Evolutionary conservation across 2,329 filamentous ascomycete species (phyloP).

Genomic region (Nakataea oryzae): DNA sequence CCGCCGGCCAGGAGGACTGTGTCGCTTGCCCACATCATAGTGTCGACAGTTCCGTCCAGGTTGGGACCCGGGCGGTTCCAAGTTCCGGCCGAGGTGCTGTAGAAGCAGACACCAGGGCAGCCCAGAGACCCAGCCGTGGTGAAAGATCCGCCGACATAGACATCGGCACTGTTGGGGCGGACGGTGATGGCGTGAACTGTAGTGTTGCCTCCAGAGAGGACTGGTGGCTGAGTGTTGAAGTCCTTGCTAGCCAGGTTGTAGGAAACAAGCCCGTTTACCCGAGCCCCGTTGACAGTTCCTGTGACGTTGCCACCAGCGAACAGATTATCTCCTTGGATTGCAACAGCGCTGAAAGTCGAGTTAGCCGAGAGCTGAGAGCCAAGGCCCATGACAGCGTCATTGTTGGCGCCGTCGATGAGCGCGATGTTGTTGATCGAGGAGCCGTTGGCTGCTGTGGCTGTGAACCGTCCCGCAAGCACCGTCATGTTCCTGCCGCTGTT

Average conservation of each 20-base stretch:
- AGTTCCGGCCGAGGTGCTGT: constrained; percentile 56
- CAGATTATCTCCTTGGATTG: constrained; percentile 54
- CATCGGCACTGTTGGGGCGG: constrained; percentile 57
- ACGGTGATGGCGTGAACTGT: constrained; percentile 68
- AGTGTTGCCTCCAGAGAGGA: constrained; percentile 58
- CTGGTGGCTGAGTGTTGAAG: constrained; percentile 64
- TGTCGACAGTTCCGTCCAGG: constrained; percentile 58
- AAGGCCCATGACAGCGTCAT: constrained; percentile 58
- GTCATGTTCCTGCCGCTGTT: constrained; percentile 66
- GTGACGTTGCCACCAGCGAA: constrained; percentile 76
- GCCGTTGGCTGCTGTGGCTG: constrained; percentile 56
- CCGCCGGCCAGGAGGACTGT: constrained; percentile 69
- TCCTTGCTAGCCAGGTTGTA: constrained; percentile 62
- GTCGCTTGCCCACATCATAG: constrained; percentile 66
- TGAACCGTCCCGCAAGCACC: constrained; percentile 80
- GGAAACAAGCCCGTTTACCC: constrained; percentile 63
- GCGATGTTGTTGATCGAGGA: constrained; percentile 68
- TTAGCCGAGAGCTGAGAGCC: constrained; percentile 53
- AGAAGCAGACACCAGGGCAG: constrained; percentile 75
- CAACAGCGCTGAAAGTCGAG: constrained; percentile 67
- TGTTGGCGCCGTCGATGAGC: constrained; percentile 68
- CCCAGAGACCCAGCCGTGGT: constrained; percentile 70
- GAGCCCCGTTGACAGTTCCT: constrained; percentile 53
- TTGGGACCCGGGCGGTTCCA: constrained; percentile 73
- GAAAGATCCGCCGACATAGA: constrained; percentile 84